Conservation (phyloP, 495 filamentous ascomycete species). For the Talaromyces stipitatus region DNA sequence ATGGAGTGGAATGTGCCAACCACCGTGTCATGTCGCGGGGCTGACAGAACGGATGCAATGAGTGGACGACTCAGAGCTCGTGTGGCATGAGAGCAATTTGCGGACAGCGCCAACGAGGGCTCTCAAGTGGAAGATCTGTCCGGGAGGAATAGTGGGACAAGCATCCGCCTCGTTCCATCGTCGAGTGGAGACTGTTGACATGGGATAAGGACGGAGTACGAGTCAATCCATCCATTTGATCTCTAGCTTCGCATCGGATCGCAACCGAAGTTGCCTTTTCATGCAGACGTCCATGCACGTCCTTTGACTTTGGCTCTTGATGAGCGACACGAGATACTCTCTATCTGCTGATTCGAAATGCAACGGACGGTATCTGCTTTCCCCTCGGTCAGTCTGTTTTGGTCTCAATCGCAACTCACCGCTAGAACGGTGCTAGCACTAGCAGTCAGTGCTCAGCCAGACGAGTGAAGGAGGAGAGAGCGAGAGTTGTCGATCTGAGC, state of each 20-base stretch:
- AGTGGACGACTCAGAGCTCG: conserved; percentile 1
- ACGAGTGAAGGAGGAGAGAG: background rate
- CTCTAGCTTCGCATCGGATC: conserved; percentile 8
- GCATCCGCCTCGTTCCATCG: background rate
- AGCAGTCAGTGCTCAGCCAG: background rate
- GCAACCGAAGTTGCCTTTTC: background rate
- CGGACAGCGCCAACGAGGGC: conserved; percentile 5
- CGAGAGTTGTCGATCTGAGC: background rate
- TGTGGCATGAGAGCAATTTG: background rate
- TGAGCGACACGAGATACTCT: background rate
- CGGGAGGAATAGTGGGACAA: background rate
- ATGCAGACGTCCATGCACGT: background rate
- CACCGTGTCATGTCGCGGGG: background rate
- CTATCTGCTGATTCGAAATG: too few species aligned
- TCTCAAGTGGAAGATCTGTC: background rate
- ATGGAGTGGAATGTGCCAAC: background rate
- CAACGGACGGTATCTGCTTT: too few species aligned
- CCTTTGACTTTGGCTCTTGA: background rate
- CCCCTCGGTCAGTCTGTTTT: too few species aligned
- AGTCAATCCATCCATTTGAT: background rate
- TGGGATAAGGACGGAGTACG: background rate
- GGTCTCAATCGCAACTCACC: too few species aligned
- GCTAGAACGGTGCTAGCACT: too few species aligned
- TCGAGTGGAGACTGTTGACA: background rate
- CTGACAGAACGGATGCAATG: background rate